A percentile compares a stretch with the other conserved stretches of the same genome.
Conservation (phyloP, 2,329 filamentous ascomycete species). For the Aureobasidium sp. region DNA sequence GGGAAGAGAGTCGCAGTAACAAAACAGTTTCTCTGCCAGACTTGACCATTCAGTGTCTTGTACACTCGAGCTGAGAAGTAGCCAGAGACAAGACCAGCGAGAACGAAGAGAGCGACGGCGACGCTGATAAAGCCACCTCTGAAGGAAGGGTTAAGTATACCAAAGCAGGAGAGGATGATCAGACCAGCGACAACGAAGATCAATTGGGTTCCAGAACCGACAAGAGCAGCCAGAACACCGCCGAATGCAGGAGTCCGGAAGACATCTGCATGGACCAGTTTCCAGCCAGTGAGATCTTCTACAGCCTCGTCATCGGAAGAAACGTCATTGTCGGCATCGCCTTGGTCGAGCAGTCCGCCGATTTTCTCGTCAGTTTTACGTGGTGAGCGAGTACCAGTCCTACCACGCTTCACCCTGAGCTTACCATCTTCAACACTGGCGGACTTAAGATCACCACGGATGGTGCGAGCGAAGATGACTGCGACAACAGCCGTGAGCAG, state of each 20-base stretch:
- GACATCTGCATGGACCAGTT: slow-evolving; percentile 78
- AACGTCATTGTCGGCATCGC: slow-evolving; percentile 9
- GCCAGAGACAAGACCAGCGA: slow-evolving; percentile 75
- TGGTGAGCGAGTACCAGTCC: slow-evolving; percentile 29
- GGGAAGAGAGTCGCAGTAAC: slow-evolving; percentile 69
- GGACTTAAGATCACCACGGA: slow-evolving; percentile 65
- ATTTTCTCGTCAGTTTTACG: slow-evolving; percentile 44
- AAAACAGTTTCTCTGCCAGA: slow-evolving; percentile 67
- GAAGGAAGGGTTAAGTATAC: slow-evolving; percentile 76
- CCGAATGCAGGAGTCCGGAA: slow-evolving; percentile 67
- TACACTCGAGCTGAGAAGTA: slow-evolving; percentile 81
- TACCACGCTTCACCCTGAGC: slow-evolving; percentile 35
- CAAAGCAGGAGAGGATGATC: slow-evolving; percentile 60
- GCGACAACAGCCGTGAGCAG: slow-evolving; percentile 70
- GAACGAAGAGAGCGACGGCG: slow-evolving; percentile 71
- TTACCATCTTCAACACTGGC: slow-evolving; percentile 59
- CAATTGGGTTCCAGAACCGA: slow-evolving; percentile 80
- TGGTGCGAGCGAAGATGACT: slow-evolving; percentile 71
- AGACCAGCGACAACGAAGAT: slow-evolving; percentile 72
- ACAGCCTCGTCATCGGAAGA: slow-evolving; percentile 59
- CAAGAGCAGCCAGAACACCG: slow-evolving; percentile 65
- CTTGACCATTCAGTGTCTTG: slow-evolving; percentile 68
- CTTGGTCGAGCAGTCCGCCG: slow-evolving; percentile 52
- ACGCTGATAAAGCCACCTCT: slow-evolving; percentile 85
- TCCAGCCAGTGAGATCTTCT: slow-evolving; percentile 82